Base-by-base conservation (phyloP, 208 protist species). In the Vickermania spadyakhi region DNA sequence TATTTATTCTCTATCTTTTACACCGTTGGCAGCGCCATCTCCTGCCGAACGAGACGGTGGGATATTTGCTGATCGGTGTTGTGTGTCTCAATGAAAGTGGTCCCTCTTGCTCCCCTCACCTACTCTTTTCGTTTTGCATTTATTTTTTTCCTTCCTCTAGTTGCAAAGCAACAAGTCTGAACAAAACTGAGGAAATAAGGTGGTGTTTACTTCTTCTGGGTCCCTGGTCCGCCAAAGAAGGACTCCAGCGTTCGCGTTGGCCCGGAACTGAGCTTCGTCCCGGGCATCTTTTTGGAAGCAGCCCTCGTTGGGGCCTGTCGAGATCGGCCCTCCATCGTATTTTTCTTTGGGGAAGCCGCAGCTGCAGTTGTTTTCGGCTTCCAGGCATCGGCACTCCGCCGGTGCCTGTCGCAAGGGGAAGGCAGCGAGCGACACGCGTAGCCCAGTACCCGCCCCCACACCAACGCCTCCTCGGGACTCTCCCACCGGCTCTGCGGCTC, bases 221-320 rank as follows among this genome's bases (percentile, higher is more conserved):
- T 22, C 1, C 50, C 18, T 56, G 79, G 79, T 56, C 74, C 76
- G 5, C 72, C 79, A 49, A 87, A 87, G 73, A 87, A 80, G 1
- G 67, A 49, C 25, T 81, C 62, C n/a, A 87, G 54, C 21, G 80
- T 87, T 60, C 53, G 56, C 61, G 84, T 77, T 52, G 66, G 72
- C n/a, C 76, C 80, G 30, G 66, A 75, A 41, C 70, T 77, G n/a
- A 62, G 68, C 18, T 18, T 18, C 11, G 36, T 45, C 11, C 36
- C 36, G 11, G 36, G 36, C n/a, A n/a, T n/a, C n/a, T n/a, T n/a
- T n/a, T n/a, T n/a, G 11, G 36, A 7, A 45, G 36, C 36, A 18
- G 36, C 36, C 36, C 36, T 45, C 36, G 36, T 7, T n/a, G n/a
- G n/a, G n/a, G n/a, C n/a, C n/a, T n/a, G n/a, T n/a, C n/a, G n/a